Percentiles rank a stretch among this genome's conserved stretches.
These are phyloP conservation scores for Diutina siamensis DNA, from an alignment of 1,139 yeast genomes.

Conservation along the genomic window DNA sequence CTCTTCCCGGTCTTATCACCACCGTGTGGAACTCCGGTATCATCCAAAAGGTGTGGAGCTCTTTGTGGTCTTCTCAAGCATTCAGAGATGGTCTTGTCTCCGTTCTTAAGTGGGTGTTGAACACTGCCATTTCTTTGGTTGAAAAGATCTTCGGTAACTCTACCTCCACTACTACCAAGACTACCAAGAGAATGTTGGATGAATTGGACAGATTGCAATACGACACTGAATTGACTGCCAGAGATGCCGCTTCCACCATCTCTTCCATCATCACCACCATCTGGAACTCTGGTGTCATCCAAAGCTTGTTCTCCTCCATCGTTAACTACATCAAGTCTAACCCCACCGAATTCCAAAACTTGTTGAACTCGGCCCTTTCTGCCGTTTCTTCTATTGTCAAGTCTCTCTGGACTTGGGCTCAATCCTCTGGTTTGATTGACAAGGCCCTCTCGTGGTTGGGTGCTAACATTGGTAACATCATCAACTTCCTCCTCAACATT, in stretches of 20 bases:
- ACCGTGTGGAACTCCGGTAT: conserved; percentile 17
- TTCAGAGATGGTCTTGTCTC: conserved; percentile 7
- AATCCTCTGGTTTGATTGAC: conserved; percentile 25
- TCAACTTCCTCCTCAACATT: conserved; percentile 18
- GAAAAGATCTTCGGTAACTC: conserved; percentile 7
- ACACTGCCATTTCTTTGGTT: conserved; percentile 13
- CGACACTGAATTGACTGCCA: background rate
- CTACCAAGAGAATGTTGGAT: conserved; percentile 1
- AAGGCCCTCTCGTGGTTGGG: conserved; percentile 20
- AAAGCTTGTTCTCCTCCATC: conserved; percentile 12
- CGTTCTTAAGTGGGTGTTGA: conserved; percentile 12
- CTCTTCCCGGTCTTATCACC: conserved; percentile 11
- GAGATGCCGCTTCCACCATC: conserved; percentile 13
- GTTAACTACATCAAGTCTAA: conserved; percentile 15
- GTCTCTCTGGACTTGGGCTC: conserved; percentile 29
- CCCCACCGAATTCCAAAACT: conserved; percentile 24
- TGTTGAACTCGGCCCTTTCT: conserved; percentile 24
- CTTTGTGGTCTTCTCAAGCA: conserved; percentile 15
- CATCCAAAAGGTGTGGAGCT: conserved; percentile 14
- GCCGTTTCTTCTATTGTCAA: conserved; percentile 24
- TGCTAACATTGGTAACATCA: conserved; percentile 18
- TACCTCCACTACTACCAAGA: background rate
- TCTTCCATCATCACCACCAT: conserved; percentile 14
- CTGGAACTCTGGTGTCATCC: conserved; percentile 18
- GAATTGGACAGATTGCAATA: background rate